Base-by-base conservation (phyloP, 1,284 basidiomycete species). In the Ceratobasidium sp. region DNA sequence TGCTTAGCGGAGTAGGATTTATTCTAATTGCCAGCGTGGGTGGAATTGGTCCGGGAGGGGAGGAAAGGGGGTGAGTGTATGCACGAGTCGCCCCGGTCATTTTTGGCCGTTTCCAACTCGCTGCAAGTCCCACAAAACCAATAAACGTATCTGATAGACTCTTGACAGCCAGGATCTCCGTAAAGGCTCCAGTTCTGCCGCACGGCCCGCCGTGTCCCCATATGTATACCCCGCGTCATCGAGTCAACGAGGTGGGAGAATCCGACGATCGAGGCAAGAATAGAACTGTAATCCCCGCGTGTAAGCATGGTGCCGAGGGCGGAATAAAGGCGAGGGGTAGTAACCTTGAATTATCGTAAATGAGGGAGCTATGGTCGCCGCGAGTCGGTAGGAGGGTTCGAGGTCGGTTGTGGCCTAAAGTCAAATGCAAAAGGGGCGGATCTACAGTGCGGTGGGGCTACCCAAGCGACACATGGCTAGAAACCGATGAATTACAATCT, bases 51-150 rank as follows among this genome's bases (percentile, higher is more conserved):
- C 10, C 46, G 46, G 46, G 18, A 48, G 65, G 27, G 46, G 5
- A 23, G 65, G 23, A 46, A 38, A 50, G 44, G 65, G 46, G 44
- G 46, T 50, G 46, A 50, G 27, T 67, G 46, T 67, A 67, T 67
- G 65, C 65, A 38, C 46, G 59, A 33, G 27, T 8, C 18, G 33
- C 12, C 33, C 33, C 18, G 20, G 35, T 18, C 7, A 5, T 8
- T 16, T 35, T 27, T 18, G 57, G 12, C 57, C 16, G 23, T 33
- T 60, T 30, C 6, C 33, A 2, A 33, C 23, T 60, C 10, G 38
- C 46, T 12, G 46, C 46, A 48, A 20, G 10, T 48, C 18, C 18
- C 7, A 7, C 14, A 6, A 14, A 46, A 46, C 44, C 44, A 48
- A 20, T 3, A 48, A 20, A 48, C 46, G 46, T 48, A 48, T 48